phyloP scores from a whole-genome alignment of 1,139 yeast genomes.

The Suhomyces atakaporum region DNA sequence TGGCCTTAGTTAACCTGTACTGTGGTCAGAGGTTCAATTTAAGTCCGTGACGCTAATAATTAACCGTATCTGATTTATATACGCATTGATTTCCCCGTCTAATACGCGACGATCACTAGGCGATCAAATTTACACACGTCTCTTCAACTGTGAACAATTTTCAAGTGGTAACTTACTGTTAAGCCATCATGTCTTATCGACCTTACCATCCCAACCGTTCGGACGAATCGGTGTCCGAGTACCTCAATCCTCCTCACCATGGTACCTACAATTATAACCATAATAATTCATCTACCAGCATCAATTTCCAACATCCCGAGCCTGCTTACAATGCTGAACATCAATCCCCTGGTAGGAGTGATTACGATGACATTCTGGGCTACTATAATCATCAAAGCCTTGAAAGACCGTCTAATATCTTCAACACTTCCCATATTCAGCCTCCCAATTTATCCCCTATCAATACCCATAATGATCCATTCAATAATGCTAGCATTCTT shows the following conservation, averaged over 20 bases:
- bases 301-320: slow-evolving; percentile 39
- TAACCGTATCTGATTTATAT: neutral
- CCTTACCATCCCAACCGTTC: slow-evolving; percentile 10
- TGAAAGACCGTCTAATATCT: slow-evolving; percentile 24
- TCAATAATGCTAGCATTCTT: slow-evolving; percentile 2
- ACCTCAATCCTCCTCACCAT: slow-evolving; percentile 16
- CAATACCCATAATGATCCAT: slow-evolving; percentile 14
- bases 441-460: slow-evolving; percentile 23
- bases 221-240: slow-evolving; percentile 16
- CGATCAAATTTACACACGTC: too few species aligned
- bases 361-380: slow-evolving; percentile 25
- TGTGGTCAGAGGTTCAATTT: too few species aligned
- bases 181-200: slow-evolving; percentile 4
- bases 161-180: neutral
- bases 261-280: slow-evolving; percentile 22
- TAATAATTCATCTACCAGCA: slow-evolving; percentile 24
- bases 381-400: slow-evolving; percentile 20
- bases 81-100: neutral
- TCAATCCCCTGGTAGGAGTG: slow-evolving; percentile 10
- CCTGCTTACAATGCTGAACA: slow-evolving; percentile 24
- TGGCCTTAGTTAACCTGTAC: too few species aligned
- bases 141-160: too few species aligned
- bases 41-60: neutral
- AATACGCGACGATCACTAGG: neutral
- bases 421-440: slow-evolving; percentile 25